Percentiles rank a stretch among this genome's conserved stretches.
Conservation (phyloP, 75 land plant species). For the Pseudotsuga menziesii region DNA sequence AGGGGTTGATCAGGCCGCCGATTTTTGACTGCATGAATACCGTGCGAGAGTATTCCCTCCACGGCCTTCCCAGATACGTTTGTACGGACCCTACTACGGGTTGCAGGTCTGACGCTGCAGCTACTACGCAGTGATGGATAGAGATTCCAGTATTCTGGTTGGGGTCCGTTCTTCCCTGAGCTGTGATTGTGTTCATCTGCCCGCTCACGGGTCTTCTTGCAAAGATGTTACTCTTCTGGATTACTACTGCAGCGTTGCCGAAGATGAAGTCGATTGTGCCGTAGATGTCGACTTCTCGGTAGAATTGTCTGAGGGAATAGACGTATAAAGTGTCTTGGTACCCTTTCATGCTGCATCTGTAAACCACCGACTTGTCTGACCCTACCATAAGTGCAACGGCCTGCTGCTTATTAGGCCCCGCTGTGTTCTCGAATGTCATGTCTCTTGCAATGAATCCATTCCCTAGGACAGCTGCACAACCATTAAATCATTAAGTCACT, state of each 20-base stretch:
- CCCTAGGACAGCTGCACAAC: constrained; percentile 10
- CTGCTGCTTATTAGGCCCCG: constrained; percentile 57
- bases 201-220: constrained; percentile 28
- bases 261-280: constrained; percentile 67
- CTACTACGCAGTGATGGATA: constrained; percentile 33
- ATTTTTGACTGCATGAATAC: constrained; percentile 41
- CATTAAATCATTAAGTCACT: background rate
- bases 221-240: constrained; percentile 42
- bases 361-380: constrained; percentile 40
- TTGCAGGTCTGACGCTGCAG: constrained; percentile 15
- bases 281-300: constrained; percentile 34
- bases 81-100: background rate
- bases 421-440: constrained; percentile 34
- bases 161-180: constrained; percentile 41
- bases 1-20: constrained; percentile 35
- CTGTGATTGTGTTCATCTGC: constrained; percentile 46
- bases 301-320: constrained; percentile 45
- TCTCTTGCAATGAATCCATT: constrained; percentile 17
- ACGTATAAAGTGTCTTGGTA: constrained; percentile 66
- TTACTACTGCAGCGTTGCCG: constrained; percentile 35
- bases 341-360: constrained; percentile 49
- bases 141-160: constrained; percentile 27
- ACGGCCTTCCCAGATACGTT: constrained; percentile 51
- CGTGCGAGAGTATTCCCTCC: constrained; percentile 48
- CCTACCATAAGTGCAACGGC: constrained; percentile 65